Evolutionary conservation across 2,329 filamentous ascomycete genomes (phyloP).

Genomic region (Monilinia polystroma): DNA sequence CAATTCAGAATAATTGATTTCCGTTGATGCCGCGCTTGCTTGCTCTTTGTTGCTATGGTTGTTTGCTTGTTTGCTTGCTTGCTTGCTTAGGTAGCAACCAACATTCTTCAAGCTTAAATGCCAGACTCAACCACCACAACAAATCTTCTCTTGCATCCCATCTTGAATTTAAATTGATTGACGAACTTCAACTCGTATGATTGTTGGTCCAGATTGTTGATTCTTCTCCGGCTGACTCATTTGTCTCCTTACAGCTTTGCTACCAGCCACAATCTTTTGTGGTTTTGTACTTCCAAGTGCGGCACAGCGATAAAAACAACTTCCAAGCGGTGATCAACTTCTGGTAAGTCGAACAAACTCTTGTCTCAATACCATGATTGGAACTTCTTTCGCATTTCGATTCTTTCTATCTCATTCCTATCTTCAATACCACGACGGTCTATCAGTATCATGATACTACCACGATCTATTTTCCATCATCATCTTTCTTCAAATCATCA

Average conservation of each 20-base stretch:
- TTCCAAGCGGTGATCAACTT: slow-evolving; percentile 7
- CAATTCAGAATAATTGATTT: neutral
- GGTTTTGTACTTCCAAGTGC: neutral
- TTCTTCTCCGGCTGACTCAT: neutral
- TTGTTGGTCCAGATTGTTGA: neutral
- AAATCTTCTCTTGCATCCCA: neutral
- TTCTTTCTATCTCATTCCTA: neutral
- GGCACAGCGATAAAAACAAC: neutral
- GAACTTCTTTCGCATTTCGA: neutral
- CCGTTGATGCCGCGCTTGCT: neutral
- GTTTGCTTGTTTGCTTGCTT: slow-evolving; percentile 5
- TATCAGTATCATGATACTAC: neutral
- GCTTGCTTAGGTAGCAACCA: slow-evolving; percentile 3
- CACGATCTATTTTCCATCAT: neutral
- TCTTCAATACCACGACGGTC: neutral
- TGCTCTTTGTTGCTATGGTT: neutral
- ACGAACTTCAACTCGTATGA: neutral
- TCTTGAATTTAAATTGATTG: neutral
- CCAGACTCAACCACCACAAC: neutral
- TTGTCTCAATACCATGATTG: neutral
- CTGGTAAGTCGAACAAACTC: neutral
- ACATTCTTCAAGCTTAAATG: neutral
- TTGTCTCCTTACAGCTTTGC: neutral
- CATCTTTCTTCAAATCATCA: neutral
- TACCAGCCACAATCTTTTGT: neutral